Conservation (phyloP, 331 rosid species). For the Cydonia oblonga region DNA sequence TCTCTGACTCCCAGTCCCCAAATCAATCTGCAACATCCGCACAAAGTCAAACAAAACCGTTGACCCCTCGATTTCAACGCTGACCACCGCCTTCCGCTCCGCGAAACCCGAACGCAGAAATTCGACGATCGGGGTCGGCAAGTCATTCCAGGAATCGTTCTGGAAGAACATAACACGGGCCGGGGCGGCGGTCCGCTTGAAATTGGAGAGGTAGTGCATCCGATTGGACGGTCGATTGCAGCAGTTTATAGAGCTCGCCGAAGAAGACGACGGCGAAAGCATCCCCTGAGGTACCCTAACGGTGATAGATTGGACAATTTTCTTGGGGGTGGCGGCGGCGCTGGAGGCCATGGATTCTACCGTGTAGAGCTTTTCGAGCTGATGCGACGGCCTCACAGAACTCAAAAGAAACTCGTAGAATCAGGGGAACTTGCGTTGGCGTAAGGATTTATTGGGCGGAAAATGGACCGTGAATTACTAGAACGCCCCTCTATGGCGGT, state of each 20-base stretch:
- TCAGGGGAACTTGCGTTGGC: background rate
- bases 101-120: constrained; percentile 18
- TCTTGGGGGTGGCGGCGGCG: background rate
- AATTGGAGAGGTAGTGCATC: constrained; percentile 20
- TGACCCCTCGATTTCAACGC: constrained; percentile 26
- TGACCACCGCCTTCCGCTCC: constrained; percentile 22
- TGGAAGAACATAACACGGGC: constrained; percentile 39
- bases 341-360: constrained; percentile 37
- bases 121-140: constrained; percentile 14
- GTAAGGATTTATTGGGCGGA: background rate
- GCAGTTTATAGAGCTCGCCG: background rate
- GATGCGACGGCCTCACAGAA: background rate
- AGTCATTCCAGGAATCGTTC: constrained; percentile 36
- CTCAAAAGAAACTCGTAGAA: constrained; percentile 21
- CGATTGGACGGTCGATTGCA: background rate
- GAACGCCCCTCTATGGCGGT: constrained; percentile 11
- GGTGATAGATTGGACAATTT: constrained; percentile 10
- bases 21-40: constrained; percentile 46
- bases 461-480: background rate
- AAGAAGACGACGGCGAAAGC: background rate
- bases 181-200: constrained; percentile 30
- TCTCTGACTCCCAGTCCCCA: constrained; percentile 21
- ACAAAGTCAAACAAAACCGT: constrained; percentile 31
- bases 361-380: background rate
- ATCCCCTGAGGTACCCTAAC: constrained; percentile 1